Evolutionary conservation across 1,284 basidiomycete species (phyloP).

Genomic region (Trichosporon asahii): DNA sequence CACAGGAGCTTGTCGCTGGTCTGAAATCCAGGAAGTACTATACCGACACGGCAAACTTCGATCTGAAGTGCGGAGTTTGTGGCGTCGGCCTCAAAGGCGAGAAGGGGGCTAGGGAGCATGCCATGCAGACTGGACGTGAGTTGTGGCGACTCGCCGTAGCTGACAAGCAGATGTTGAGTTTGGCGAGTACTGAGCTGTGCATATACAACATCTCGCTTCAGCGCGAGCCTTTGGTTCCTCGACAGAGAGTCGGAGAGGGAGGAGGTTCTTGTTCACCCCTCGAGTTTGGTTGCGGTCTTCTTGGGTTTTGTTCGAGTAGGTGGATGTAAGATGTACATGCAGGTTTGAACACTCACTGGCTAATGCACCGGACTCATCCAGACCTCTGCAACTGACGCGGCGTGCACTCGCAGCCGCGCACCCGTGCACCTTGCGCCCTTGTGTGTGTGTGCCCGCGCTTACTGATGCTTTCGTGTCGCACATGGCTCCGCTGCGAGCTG

Average conservation of each 20-base stretch:
- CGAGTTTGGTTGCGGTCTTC: not conserved
- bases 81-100: constrained; percentile 77
- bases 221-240: not conserved
- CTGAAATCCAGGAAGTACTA: constrained; percentile 73
- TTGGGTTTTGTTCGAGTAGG: not conserved
- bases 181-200: constrained; percentile 67
- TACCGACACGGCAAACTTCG: constrained; percentile 87
- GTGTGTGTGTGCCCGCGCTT: not conserved
- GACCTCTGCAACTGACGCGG: not conserved
- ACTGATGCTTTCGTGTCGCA: not conserved
- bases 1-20: constrained; percentile 65
- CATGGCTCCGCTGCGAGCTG: not conserved
- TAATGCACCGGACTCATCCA: not conserved
- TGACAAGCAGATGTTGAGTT: constrained; percentile 58
- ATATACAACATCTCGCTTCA: not conserved
- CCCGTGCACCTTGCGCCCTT: not conserved
- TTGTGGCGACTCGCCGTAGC: constrained; percentile 12
- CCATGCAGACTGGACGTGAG: constrained; percentile 76
- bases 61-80: constrained; percentile 59
- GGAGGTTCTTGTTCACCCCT: not conserved
- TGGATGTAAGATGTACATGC: not conserved
- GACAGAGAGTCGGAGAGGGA: too few species aligned
- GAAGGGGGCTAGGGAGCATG: constrained; percentile 83
- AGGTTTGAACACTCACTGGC: not conserved
- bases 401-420: not conserved